Base-by-base conservation (phyloP, 2,329 filamentous ascomycete species). In the Elsinoe batatas region DNA sequence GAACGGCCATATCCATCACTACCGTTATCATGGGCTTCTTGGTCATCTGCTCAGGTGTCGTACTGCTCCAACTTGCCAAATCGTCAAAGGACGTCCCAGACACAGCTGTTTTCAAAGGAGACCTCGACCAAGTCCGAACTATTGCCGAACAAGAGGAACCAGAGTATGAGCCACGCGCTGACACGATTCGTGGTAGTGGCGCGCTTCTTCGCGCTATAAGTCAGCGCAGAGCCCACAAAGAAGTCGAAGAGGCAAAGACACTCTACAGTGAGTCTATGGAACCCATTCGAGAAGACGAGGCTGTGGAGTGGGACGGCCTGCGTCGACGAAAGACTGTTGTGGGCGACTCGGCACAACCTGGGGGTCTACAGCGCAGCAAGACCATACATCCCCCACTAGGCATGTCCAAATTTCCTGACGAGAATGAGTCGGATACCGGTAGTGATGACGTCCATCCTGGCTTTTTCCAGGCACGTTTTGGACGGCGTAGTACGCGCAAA, bases 41-140 rank as follows among this genome's bases (percentile, higher is more conserved):
- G 38, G 85, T 87, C 58, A 98, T 98, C 59, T 98, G 93, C 69
- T 80, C 90, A 0, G 93, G 93, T 1, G 93, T 97, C 5, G 85
- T 97, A 0, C 73, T 98, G 6, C 74, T 98, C 8, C 93, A 98
- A 67, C 80, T 98, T n/a, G 96, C 93, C 53, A 97, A 97, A 69
- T 96, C 91, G 0, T 88, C 93, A 63, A 98, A 97, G 68, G 91
- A 98, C 65, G 91, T 98, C 0, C 93, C 93, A 5, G 93, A 97
- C 67, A 79, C 89, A 0, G 90, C 91, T 32, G 84, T 98, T 37
- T 95, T 98, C 75, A 83, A 84, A 56, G 93, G 91, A 43, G 90
- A 97, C 65, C 79, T 98, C 53, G 87, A 97, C 65, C 91, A 98
- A 75, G 87, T 97, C 54, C 88, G 93, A 32, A 95, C 91, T 30